Evolutionary conservation across 176 grass and related monocot species (phyloP).

Genomic region (Cocos nucifera): DNA sequence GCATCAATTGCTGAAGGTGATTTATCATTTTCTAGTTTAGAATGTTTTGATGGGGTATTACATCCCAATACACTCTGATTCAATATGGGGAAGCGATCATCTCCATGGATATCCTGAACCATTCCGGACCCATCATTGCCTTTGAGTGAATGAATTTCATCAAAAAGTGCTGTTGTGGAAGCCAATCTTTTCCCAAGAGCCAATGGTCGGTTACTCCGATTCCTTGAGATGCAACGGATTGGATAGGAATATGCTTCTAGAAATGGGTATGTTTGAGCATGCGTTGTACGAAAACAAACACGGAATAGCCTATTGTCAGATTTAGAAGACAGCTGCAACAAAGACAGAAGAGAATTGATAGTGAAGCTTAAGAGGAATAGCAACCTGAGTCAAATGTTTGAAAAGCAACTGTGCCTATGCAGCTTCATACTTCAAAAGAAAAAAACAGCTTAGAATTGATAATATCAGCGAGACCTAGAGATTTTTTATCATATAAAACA

Average conservation of each 20-base stretch:
- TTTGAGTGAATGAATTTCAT: conserved; percentile 35
- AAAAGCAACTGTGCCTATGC: no score
- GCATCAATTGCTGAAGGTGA: conserved; percentile 4
- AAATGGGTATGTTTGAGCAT: conserved; percentile 64
- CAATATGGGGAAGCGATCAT: conserved; percentile 20
- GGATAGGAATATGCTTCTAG: conserved; percentile 75
- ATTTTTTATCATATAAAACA: conserved; percentile 7
- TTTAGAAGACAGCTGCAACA: conserved; percentile 97
- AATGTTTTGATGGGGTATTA: conserved; percentile 28
- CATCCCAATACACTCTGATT: conserved; percentile 23
- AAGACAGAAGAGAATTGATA: background rate
- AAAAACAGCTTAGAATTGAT: no score
- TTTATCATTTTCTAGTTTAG: conserved; percentile 34
- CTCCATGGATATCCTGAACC: conserved; percentile 28
- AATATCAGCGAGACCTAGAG: no score
- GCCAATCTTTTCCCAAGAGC: conserved; percentile 30
- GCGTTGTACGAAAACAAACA: conserved; percentile 54
- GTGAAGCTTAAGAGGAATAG: conserved; percentile 1
- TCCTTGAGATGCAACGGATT: conserved; percentile 86
- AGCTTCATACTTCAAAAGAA: no score
- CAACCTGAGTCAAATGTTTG: no score
- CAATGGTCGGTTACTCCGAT: conserved; percentile 29
- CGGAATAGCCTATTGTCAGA: conserved; percentile 91
- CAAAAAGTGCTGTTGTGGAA: conserved; percentile 17
- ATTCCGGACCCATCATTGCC: conserved; percentile 23